Evolutionary conservation across 306 rosid species (phyloP).

Genomic region (Pachyrhizus erosus): DNA sequence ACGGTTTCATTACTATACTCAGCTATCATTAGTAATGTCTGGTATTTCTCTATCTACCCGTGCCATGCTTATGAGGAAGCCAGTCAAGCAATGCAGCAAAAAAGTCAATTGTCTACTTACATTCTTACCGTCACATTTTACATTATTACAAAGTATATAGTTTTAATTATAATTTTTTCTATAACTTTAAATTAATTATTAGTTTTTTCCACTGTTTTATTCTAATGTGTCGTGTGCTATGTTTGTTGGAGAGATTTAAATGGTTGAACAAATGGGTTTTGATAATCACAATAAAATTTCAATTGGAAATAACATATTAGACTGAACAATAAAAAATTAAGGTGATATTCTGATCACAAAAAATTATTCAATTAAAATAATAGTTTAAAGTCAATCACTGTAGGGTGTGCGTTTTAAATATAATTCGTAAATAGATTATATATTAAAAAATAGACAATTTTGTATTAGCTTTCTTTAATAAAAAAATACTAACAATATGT

Average conservation of each 20-base stretch:
- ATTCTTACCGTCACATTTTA: background rate
- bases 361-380: background rate
- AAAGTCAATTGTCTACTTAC: background rate
- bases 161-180: no score
- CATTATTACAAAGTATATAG: background rate
- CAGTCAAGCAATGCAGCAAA: background rate
- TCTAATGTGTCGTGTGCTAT: background rate
- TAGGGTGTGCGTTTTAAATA: no score
- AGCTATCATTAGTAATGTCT: background rate
- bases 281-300: background rate
- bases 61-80: background rate
- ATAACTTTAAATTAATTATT: background rate
- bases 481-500: no score
- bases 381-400: no score
- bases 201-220: background rate
- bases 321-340: background rate
- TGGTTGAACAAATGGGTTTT: background rate
- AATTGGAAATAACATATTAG: no score
- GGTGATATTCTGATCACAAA: background rate
- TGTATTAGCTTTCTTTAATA: no score
- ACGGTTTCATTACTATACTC: background rate
- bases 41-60: background rate
- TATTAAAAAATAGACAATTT: no score
- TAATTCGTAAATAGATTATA: no score
- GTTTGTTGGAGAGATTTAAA: background rate